Conservation (phyloP, 805 yeast genomes). For the Wickerhamiella sergipiensis region DNA sequence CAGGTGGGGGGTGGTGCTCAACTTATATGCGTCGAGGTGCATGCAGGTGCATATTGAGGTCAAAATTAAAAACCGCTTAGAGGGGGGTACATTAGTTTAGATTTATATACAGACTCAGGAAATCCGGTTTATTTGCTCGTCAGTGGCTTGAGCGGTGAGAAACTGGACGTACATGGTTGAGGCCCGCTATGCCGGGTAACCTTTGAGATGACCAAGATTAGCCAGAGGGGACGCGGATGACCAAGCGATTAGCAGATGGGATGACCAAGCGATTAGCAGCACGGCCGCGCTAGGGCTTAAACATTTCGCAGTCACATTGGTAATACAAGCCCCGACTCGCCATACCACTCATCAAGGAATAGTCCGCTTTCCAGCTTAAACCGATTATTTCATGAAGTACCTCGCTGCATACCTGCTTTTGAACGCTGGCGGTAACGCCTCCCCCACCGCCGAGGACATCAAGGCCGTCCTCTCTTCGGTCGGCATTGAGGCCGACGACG, state of each 20-base stretch:
- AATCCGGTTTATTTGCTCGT: background rate
- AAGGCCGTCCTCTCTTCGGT: constrained; percentile 81
- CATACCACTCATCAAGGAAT: constrained; percentile 39
- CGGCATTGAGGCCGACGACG: constrained; percentile 90
- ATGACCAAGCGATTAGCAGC: background rate
- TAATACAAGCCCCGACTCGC: background rate
- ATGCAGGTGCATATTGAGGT: background rate
- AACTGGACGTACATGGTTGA: background rate
- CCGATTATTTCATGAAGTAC: constrained; percentile 60
- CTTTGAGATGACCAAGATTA: too few relatives aligned
- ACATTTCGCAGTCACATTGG: background rate
- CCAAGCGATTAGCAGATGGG: background rate
- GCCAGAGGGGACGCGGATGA: too few relatives aligned
- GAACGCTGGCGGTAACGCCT: constrained; percentile 89
- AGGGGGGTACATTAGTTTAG: too few relatives aligned
- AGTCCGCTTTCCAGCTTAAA: constrained; percentile 47
- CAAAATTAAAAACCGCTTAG: background rate
- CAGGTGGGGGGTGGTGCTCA: background rate
- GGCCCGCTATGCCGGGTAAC: background rate
- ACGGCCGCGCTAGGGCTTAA: background rate
- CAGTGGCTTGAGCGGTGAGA: background rate
- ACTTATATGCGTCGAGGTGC: background rate
- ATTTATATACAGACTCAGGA: too few relatives aligned
- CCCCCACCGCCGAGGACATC: constrained; percentile 91
- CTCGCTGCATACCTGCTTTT: constrained; percentile 98